Percentiles rank a stretch among this genome's conserved stretches.
Evolutionary conservation across 2,329 filamentous ascomycete genomes (phyloP).

Genomic region (Chrysosporium queenslandicum): DNA sequence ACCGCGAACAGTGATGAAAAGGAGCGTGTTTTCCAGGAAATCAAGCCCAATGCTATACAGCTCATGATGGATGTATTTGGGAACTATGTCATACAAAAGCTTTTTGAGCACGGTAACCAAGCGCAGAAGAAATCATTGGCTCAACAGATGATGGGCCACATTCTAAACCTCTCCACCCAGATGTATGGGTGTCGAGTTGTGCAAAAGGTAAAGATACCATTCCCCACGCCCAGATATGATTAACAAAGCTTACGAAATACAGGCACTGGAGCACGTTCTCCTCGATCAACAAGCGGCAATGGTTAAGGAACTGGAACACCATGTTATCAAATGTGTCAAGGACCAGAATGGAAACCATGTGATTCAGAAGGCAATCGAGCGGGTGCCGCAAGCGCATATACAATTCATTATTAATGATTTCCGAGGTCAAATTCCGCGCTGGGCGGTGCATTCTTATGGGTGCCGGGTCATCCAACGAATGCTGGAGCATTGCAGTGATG

Average conservation of each 20-base stretch:
- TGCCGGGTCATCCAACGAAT: constrained; percentile 91
- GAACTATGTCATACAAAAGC: constrained; percentile 96
- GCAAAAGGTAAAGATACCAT: constrained; percentile 57
- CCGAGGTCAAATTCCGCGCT: constrained; percentile 59
- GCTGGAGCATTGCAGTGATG: constrained; percentile 67
- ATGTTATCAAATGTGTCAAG: constrained; percentile 67
- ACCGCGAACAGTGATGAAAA: constrained; percentile 94
- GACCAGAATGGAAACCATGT: constrained; percentile 95
- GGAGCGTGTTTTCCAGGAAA: constrained; percentile 77
- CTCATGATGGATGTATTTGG: constrained; percentile 96
- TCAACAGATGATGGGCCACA: constrained; percentile 75
- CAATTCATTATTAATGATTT: constrained; percentile 78
- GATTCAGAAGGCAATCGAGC: constrained; percentile 83
- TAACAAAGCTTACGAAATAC: constrained; percentile 15
- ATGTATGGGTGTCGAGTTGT: constrained; percentile 94
- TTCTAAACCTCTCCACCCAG: constrained; percentile 68
- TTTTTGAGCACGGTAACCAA: constrained; percentile 93
- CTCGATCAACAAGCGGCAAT: constrained; percentile 82
- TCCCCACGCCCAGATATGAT: background rate
- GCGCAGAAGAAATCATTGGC: constrained; percentile 82
- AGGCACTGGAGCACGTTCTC: constrained; percentile 82
- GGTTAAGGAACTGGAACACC: constrained; percentile 68
- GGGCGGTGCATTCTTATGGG: constrained; percentile 73
- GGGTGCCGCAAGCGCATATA: constrained; percentile 66
- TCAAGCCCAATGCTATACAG: constrained; percentile 71